Base-by-base conservation (phyloP, 1,284 basidiomycete species). In the Tylopilus sp. region DNA sequence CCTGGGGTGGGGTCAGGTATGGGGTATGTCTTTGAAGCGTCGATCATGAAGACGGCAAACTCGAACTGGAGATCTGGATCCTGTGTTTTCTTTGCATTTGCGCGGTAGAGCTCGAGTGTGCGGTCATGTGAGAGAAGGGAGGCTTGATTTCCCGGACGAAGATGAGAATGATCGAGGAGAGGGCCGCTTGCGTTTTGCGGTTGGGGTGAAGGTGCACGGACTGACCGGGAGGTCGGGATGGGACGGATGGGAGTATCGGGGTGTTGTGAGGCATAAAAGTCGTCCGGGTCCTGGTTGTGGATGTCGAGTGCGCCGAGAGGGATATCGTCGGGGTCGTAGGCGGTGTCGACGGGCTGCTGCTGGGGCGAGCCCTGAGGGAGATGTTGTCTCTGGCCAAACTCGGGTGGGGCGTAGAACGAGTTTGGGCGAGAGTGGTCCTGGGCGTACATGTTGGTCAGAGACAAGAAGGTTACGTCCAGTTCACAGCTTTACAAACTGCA, bases 31-130 rank as follows among this genome's bases (percentile, higher is more conserved):
- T 97, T 97, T 62, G 94, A 92, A 44, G 97, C 95, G 77, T 99
- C 98, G 74, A 99, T 93, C 94, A 98, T 97, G 84, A 99, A 99
- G 19, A 97, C 95, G 60, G 97, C 95, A 73, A 99, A 97, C 80
- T 99, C 97, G 83, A 97, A 99, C 78, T 97, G 97, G 65, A 98
- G 85, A 77, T 98, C 95, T 0, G 97, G 97, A 80, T 99, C 96
- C 83, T 98, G 96, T 0, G 96, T 98, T 84, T 99, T 99, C 83
- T 98, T 98, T 33, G 97, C 97, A 79, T 99, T 99, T 57, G 93
- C 90, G 53, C 98, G 93, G 84, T 99, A 99, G 64, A 98, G 91
- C 80, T 98, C 96, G 66, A 99, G 90, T 5, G 97, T 99, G 71
- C 95, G 95, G 80, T 96, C 95, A 81, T 98, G 95, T 2, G 95